Base-by-base conservation (phyloP, 257 asterid species). In the Gentiana macrophylla region DNA sequence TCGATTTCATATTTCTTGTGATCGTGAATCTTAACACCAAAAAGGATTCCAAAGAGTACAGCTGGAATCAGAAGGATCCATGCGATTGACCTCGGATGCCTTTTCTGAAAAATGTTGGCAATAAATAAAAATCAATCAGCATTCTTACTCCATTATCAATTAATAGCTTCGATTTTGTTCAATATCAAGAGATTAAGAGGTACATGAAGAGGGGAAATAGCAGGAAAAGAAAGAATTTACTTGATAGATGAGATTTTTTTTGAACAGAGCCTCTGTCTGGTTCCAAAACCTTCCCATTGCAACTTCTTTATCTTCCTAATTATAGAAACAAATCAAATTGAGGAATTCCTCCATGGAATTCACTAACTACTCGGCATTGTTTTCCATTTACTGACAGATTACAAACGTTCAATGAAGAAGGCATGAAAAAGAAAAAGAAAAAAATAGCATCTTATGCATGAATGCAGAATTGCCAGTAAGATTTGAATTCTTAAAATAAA, bases 231-330 rank as follows among this genome's bases (percentile, higher is more conserved):
- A 11, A 5, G 46, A 2, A 49, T 58, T 49, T 24, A 70, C 78
- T 33, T 63, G 74, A 32, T 68, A 72, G 32, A 44, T 50, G 12
- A 72, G 53, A 35, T 68, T 72, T 43, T 72, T 68, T 37, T 62
- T 37, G 44, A 54, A 65, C 71, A 72, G 57, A 56, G 71, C 78
- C 46, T 57, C 53, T 12, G 66, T 46, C 65, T 72, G 78, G 56
- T 62, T 75, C 69, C 64, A 44, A 46, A 57, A 70, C 35, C 65
- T 62, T 44, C 60, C 70, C 77, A 67, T 70, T 37, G 55, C 13
- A 15, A 24, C 4, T 10, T 5, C 8, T 41, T 7, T 41, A 0
- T 41, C 46, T 10, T 41, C 3, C 46, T 41, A 10, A 41, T 10
- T 10, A 41, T 41, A 41, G 9, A 41, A 41, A 5, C 6, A 7